Evolutionary conservation across 768 basidiomycete genomes (phyloP).

Genomic region (Lyophyllum decastes): DNA sequence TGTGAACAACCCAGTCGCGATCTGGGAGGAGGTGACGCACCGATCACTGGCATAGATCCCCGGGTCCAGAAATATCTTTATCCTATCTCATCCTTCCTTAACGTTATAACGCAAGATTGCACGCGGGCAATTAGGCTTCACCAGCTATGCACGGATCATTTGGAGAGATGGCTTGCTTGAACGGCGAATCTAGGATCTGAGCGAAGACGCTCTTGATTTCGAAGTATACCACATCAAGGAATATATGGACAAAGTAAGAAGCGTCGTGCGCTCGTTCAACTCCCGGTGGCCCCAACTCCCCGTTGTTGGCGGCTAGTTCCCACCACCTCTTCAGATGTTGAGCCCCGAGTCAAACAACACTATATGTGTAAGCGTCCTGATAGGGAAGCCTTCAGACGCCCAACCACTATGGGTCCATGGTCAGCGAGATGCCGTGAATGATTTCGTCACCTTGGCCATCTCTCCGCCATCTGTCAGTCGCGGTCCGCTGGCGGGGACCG

Average conservation of each 20-base stretch:
- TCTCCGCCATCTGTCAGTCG: not conserved
- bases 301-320: not conserved
- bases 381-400: not conserved
- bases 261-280: not conserved
- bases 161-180: not conserved
- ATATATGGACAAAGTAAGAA: conserved; percentile 3
- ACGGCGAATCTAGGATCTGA: conserved; percentile 1
- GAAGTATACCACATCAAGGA: not conserved
- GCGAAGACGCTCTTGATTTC: not conserved
- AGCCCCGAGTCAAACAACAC: not conserved
- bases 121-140: conserved; percentile 5
- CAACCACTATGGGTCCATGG: not conserved
- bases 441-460: not conserved
- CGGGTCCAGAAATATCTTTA: conserved; percentile 6
- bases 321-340: not conserved
- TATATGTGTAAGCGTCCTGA: not conserved
- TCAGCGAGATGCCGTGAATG: not conserved
- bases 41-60: conserved; percentile 17
- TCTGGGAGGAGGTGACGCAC: conserved; percentile 52
- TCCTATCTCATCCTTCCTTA: too few relatives aligned
- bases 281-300: not conserved
- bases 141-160: conserved; percentile 11
- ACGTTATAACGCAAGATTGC: not conserved
- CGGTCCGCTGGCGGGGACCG: not conserved
- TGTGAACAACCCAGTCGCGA: conserved; percentile 55